Base-by-base conservation (phyloP, 1,284 basidiomycete genomes). In the Ustilago tritici region DNA sequence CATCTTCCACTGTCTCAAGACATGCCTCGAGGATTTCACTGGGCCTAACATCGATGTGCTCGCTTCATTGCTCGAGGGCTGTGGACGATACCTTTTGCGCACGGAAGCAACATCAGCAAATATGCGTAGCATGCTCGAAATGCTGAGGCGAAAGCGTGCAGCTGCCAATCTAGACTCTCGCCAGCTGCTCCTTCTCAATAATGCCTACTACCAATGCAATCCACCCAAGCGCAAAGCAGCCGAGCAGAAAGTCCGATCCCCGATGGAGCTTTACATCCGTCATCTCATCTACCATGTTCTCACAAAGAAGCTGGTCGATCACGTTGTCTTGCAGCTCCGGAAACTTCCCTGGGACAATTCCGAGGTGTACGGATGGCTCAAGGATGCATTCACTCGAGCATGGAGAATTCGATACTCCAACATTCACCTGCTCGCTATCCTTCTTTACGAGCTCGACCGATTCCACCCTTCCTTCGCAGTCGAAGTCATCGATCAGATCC, bases 141-240 rank as follows among this genome's bases (percentile, higher is more conserved):
- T 96, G 53, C 93, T 98, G 92, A 90, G 93, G 65, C 91, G 96
- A 56, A 99, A 99, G 88, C 95, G 98, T 88, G 92, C 89, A 62
- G 90, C 94, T 87, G 92, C 93, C 76, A 94, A 98, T 83, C 91
- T 99, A 47, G 95, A 99, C 86, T 92, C 94, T 82, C 89, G 95
- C 12, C 94, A 97, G 82, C 88, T 92, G 5, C 89, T 98, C 34
- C 88, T 98, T 78, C 90, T 99, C 36, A 97, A 99, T 87, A 99
- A 99, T 85, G 97, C 97, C 0, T 99, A 98, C 87, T 99, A 98
- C 85, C 95, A 98, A 92, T 98, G 95, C 87, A 98, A 99, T 83
- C 97, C 97, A 3, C 97, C 97, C 0, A 95, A 98, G 82, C 91
- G 97, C 62, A 91, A 92, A 0, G 93, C 93, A 0, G 90, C 92